Base-by-base conservation (phyloP, 1,284 basidiomycete genomes). In the Malassezia sympodialis region DNA sequence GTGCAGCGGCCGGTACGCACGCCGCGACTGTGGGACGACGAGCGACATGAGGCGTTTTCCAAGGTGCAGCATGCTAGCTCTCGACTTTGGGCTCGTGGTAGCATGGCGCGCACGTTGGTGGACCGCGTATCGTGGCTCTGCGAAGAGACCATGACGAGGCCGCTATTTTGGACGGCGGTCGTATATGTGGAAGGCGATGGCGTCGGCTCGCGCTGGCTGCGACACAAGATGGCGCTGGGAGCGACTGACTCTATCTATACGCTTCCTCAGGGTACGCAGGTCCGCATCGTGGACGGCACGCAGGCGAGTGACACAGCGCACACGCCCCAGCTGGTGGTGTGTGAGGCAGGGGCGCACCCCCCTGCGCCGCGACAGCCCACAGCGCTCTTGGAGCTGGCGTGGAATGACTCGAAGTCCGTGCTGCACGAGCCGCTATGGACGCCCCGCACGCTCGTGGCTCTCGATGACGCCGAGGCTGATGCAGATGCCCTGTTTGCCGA, bases 401-500 rank as follows among this genome's bases (percentile, higher is more conserved):
- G 44, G 44, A 32, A 23, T 4, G 28, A 32, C 47, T 50, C 24
- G 21, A 39, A 10, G 5, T 30, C 34, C 12, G 30, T 10, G 2
- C 15, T 14, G 30, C 17, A 32, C 21, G 39, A 55, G 15, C 41
- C 28, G 17, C 26, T 28, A 12, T 55, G 47, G 46, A 7, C 15
- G 30, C 26, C 39, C 15, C 23, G 31, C 6, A 15, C 19, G 24
- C 34, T 40, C 19, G 23, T 56, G 14, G 12, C 39, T 1, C 48
- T 56, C 17, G 49, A 56, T 28, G 42, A 51, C 8, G 47, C 54
- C 14, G n/a, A 30, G 27, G 21, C 24, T 23, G 44, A 51, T 32
- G 40, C 45, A 4, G 54, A 56, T 39, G 30, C 26, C 23, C 17
- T 44, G 27, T 51, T 56, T 23, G 26, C 26, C 40, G 23, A 42